Evolutionary conservation across 2,329 filamentous ascomycete species (phyloP), one percentile per base, ranked within the genome.

Genomic region (Metarhizium album): DNA sequence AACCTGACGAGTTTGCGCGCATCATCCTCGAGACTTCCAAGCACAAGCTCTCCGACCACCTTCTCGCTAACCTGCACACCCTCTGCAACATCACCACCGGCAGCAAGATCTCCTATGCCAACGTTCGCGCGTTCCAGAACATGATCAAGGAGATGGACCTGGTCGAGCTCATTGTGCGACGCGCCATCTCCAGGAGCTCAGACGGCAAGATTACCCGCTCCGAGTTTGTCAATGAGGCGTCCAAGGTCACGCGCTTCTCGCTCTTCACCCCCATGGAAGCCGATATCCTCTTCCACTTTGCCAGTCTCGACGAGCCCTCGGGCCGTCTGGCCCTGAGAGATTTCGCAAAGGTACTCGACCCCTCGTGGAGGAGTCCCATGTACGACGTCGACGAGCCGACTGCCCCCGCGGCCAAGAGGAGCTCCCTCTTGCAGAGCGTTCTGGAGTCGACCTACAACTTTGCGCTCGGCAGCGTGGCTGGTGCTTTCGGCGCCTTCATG

Each of bases 231-330:
- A 91, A 95, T 68, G 90, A 96, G 73, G 91, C 93, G 11, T 85
- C 91, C 43, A 84, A 84, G 57, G 83, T 93, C 62, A 95, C 91
- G 23, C 84, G 93, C 56, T 98, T 96, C 74, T 94, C 90, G 13
- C 80, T 94, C 35, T 96, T 97, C 70, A 97, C 93, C 0, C 93
- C 93, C 13, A 96, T 97, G 90, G 93, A 98, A 70, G 90, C 91
- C 40, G 93, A 98, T 64, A 95, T 98, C 55, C 80, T 98, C 40
- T 98, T 98, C 76, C 93, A 97, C 72, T 98, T 98, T 68, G 93
- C 93, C 54, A 88, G 90, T 55, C 77, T 97, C 50, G 89, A 96
- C 64, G 85, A 93, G 60, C 86, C 89, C 3, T 91, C 90, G 1
- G 93, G 90, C 20, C 80, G 89, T 47, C 80, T 98, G 1, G 81